phyloP scores from a whole-genome alignment of 495 filamentous ascomycete species.

The Trichodelitschia bisporula region DNA sequence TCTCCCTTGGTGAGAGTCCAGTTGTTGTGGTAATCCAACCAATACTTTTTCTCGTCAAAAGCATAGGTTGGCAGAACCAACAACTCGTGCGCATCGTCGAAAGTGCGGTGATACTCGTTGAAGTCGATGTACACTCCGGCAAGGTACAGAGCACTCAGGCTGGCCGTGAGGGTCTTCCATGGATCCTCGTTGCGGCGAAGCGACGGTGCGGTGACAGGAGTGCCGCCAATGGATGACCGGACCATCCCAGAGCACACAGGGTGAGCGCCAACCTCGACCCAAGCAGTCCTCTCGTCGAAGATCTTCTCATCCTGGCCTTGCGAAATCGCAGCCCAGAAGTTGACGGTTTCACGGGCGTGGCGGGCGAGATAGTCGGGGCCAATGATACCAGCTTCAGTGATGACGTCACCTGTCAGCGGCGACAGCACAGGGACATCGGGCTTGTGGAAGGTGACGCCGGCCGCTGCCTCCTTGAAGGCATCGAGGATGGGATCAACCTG shows the following conservation, averaged over 20 bases:
- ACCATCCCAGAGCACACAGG: conserved; percentile 20
- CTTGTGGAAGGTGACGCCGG: conserved; percentile 19
- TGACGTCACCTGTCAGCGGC: conserved; percentile 18
- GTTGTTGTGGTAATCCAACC: conserved; percentile 25
- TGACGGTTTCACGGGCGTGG: conserved; percentile 20
- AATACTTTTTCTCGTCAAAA: conserved; percentile 26
- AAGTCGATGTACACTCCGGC: conserved; percentile 21
- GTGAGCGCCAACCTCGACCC: conserved; percentile 20
- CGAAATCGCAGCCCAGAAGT: conserved; percentile 18
- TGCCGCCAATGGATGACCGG: conserved; percentile 16
- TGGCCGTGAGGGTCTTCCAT: conserved; percentile 21
- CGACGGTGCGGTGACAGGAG: conserved; percentile 17
- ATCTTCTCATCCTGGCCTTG: conserved; percentile 16
- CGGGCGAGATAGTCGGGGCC: conserved; percentile 18
- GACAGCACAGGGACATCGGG: conserved; percentile 18
- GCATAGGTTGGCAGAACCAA: conserved; percentile 21
- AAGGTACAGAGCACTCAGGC: conserved; percentile 15
- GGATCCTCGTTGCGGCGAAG: conserved; percentile 21
- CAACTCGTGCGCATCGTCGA: conserved; percentile 18
- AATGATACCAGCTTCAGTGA: conserved; percentile 18
- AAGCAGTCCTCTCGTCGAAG: conserved; percentile 20
- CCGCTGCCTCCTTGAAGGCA: conserved; percentile 17
- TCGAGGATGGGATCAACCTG: conserved; percentile 27
- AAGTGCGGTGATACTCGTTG: conserved; percentile 23
- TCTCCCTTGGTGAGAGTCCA: conserved; percentile 25